A percentile compares a stretch with the other conserved stretches of the same genome.
These are phyloP conservation scores for Aspergillus sp. DNA, from an alignment of 2,329 filamentous ascomycete species.

Conservation along the genomic window DNA sequence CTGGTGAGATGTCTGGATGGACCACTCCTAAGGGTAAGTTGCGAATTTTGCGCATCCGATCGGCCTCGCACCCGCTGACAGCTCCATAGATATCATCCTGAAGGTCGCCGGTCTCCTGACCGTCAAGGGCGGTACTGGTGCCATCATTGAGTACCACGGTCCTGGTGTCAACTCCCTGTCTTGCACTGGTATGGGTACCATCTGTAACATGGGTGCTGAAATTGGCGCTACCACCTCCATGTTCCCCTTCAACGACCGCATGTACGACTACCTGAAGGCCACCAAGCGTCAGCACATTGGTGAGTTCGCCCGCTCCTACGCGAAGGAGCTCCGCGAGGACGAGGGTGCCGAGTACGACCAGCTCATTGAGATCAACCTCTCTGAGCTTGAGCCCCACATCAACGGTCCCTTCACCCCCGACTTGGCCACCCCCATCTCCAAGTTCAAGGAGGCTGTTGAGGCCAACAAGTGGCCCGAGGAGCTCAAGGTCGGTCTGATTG, in stretches of 20 bases:
- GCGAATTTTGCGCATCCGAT: background rate
- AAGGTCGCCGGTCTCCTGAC: conserved; percentile 96
- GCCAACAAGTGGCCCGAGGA: conserved; percentile 95
- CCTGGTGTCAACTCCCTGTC: conserved; percentile 73
- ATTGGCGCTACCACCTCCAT: conserved; percentile 78
- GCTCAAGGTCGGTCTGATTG: conserved; percentile 94
- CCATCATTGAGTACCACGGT: conserved; percentile 60
- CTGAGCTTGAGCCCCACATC: conserved; percentile 93
- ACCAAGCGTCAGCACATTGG: conserved; percentile 90
- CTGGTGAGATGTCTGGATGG: conserved; percentile 86
- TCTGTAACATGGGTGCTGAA: conserved; percentile 67
- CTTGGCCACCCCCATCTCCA: conserved; percentile 94
- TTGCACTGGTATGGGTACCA: conserved; percentile 84
- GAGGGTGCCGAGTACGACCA: conserved; percentile 93
- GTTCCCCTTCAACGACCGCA: conserved; percentile 97
- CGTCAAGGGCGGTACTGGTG: conserved; percentile 95
- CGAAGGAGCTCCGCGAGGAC: conserved; percentile 81
- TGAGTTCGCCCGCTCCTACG: conserved; percentile 82
- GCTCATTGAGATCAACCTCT: conserved; percentile 92
- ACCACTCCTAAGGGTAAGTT: conserved; percentile 80
- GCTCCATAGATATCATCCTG: conserved; percentile 75
- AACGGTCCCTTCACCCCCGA: conserved; percentile 99
- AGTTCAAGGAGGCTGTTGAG: conserved; percentile 93
- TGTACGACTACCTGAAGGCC: conserved; percentile 91
- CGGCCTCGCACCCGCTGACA: conserved; percentile 1